Evolutionary conservation across 768 basidiomycete genomes (phyloP).

Genomic region (Hericium rajendrae): DNA sequence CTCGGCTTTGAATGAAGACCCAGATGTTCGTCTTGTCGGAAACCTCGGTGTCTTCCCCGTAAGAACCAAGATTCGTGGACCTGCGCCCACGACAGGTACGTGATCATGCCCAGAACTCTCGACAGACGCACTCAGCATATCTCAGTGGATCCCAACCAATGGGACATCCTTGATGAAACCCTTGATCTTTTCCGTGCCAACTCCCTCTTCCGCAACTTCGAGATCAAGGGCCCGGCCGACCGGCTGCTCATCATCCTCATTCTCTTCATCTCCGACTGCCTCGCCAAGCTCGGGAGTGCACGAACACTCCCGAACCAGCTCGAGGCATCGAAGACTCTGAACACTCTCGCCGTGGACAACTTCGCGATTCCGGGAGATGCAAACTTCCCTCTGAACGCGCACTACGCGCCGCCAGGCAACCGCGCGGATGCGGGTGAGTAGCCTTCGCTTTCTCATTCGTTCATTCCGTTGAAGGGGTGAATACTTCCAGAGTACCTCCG

Average conservation of each 20-base stretch:
- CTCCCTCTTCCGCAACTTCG: slow-evolving; percentile 98
- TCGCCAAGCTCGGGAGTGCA: slow-evolving; percentile 74
- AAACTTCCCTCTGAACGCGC: slow-evolving; percentile 84
- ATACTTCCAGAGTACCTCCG: slow-evolving; percentile 68
- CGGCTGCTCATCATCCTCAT: slow-evolving; percentile 94
- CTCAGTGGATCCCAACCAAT: slow-evolving; percentile 65
- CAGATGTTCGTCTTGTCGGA: slow-evolving; percentile 75
- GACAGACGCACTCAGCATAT: slow-evolving; percentile 4
- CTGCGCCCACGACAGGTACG: slow-evolving; percentile 66
- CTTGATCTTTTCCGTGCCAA: slow-evolving; percentile 97
- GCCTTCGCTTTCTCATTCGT: not conserved
- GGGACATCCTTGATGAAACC: slow-evolving; percentile 93
- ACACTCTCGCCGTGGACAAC: slow-evolving; percentile 87
- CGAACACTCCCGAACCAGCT: slow-evolving; percentile 64
- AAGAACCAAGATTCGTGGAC: slow-evolving; percentile 84
- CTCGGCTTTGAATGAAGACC: slow-evolving; percentile 82
- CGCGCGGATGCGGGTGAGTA: slow-evolving; percentile 72
- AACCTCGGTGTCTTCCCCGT: slow-evolving; percentile 89
- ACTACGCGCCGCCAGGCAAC: slow-evolving; percentile 75
- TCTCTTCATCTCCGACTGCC: slow-evolving; percentile 95
- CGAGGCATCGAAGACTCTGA: slow-evolving; percentile 80
- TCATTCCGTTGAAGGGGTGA: not conserved
- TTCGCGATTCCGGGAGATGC: slow-evolving; percentile 96
- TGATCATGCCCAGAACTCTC: slow-evolving; percentile 7
- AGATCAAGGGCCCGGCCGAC: slow-evolving; percentile 97